phyloP scores from a whole-genome alignment of 305 asterid genomes.

The Caryopteris hybrid region DNA sequence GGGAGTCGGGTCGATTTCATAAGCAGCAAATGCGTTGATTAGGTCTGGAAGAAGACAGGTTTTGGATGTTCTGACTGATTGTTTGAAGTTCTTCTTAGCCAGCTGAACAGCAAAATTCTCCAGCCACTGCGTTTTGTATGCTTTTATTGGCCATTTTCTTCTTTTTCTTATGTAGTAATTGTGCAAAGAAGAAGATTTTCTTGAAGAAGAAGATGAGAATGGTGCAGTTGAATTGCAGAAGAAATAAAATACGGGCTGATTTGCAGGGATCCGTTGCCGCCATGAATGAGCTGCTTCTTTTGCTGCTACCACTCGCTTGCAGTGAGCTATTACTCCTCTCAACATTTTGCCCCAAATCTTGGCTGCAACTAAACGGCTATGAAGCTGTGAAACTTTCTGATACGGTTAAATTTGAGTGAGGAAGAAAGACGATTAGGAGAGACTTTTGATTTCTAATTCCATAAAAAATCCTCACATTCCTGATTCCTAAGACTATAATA shows the following conservation, averaged over 20 bases:
- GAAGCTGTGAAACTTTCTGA: too few species aligned
- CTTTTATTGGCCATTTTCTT: constrained; percentile 65
- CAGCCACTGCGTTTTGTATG: constrained; percentile 39
- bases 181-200: constrained; percentile 24
- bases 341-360: constrained; percentile 13
- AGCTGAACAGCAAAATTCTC: constrained; percentile 42
- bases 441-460: too few species aligned
- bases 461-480: too few species aligned
- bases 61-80: constrained; percentile 26
- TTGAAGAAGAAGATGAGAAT: constrained; percentile 29
- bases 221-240: constrained; percentile 23
- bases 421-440: too few species aligned
- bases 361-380: not conserved
- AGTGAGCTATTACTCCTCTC: constrained; percentile 17
- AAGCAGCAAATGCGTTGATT: constrained; percentile 38
- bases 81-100: constrained; percentile 44
- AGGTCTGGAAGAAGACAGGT: constrained; percentile 44
- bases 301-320: constrained; percentile 17
- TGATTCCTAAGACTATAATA: too few species aligned
- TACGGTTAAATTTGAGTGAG: too few species aligned
- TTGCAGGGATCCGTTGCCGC: constrained; percentile 15
- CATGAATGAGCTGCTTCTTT: too few species aligned
- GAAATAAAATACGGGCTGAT: not conserved
- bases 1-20: constrained; percentile 50
- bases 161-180: constrained; percentile 46